phyloP scores from a whole-genome alignment of 352 stramenopile species.

The Globisporangium alternatum region DNA sequence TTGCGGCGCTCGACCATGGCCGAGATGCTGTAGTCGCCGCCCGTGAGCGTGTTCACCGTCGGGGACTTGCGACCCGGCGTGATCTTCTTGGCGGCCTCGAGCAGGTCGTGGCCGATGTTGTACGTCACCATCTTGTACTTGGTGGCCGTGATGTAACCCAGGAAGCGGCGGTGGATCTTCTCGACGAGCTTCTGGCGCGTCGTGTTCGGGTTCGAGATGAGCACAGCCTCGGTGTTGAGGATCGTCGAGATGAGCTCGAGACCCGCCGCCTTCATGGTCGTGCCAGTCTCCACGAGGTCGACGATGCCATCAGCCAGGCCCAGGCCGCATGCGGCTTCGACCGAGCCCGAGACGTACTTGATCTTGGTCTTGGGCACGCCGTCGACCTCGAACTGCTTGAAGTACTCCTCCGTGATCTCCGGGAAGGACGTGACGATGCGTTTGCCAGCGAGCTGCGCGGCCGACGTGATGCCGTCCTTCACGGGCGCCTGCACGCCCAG shows the following conservation, averaged over 20 bases:
- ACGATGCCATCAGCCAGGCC: slow-evolving; percentile 97
- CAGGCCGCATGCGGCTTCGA: slow-evolving; percentile 97
- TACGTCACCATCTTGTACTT: slow-evolving; percentile 99
- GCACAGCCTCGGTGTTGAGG: slow-evolving; percentile 89
- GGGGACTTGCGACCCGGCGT: slow-evolving; percentile 94
- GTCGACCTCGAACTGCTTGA: slow-evolving; percentile 88
- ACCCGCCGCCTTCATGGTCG: slow-evolving; percentile 97
- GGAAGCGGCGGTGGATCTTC: slow-evolving; percentile 92
- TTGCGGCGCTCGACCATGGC: slow-evolving; percentile 91
- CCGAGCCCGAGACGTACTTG: slow-evolving; percentile 97
- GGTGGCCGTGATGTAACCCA: slow-evolving; percentile 95
- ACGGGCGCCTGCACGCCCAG: slow-evolving; percentile 95
- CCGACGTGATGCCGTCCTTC: slow-evolving; percentile 76
- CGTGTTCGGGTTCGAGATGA: slow-evolving; percentile 88
- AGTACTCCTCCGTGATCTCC: slow-evolving; percentile 92
- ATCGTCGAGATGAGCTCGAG: slow-evolving; percentile 95
- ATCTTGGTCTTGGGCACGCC: slow-evolving; percentile 77
- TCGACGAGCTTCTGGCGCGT: slow-evolving; percentile 63
- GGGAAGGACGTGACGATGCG: slow-evolving; percentile 98
- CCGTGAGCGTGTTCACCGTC: slow-evolving; percentile 91
- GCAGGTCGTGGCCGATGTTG: slow-evolving; percentile 92
- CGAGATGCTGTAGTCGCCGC: slow-evolving; percentile 87
- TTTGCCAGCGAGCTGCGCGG: slow-evolving; percentile 89
- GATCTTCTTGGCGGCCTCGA: slow-evolving; percentile 86
- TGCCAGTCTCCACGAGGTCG: slow-evolving; percentile 98